phyloP scores from a whole-genome alignment of 2,329 filamentous ascomycete genomes.

The Cordyceps fumosorosea region DNA sequence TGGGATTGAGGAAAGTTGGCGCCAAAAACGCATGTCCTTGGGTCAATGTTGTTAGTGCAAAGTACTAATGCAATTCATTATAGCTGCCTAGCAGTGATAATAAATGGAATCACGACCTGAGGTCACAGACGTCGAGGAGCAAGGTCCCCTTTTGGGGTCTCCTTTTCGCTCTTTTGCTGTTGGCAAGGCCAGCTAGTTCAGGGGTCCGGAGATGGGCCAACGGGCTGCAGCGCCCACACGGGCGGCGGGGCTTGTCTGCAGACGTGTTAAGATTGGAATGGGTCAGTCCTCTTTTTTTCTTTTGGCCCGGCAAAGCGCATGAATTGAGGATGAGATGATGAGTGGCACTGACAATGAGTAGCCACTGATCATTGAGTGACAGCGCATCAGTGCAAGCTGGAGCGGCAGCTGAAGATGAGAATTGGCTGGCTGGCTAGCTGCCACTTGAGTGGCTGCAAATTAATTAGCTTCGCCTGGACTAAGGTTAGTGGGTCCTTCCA shows the following conservation, averaged over 20 bases:
- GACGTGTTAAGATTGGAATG: slow-evolving; percentile 2
- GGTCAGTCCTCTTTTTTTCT: not conserved
- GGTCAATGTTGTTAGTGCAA: not conserved
- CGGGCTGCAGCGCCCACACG: not conserved
- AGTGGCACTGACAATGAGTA: not conserved
- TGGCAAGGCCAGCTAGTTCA: not conserved
- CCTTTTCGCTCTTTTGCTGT: no score
- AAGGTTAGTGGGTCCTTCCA: not conserved
- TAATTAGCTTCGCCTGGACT: not conserved
- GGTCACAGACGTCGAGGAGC: no score
- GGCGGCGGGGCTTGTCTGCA: not conserved
- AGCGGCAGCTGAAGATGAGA: no score
- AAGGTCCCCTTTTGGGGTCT: no score
- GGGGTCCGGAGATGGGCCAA: slow-evolving; percentile 1
- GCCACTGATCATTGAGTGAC: not conserved
- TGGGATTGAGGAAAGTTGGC: not conserved
- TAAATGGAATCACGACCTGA: no score
- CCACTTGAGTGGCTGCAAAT: no score
- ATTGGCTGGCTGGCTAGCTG: no score
- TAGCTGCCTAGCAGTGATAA: not conserved
- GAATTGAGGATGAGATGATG: not conserved
- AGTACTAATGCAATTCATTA: not conserved
- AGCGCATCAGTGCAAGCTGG: no score
- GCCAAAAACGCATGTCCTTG: not conserved
- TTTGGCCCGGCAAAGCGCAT: not conserved